These are phyloP conservation scores for Lizonia empirigonia DNA, from an alignment of 2,329 filamentous ascomycete species.

Conservation along the genomic window DNA sequence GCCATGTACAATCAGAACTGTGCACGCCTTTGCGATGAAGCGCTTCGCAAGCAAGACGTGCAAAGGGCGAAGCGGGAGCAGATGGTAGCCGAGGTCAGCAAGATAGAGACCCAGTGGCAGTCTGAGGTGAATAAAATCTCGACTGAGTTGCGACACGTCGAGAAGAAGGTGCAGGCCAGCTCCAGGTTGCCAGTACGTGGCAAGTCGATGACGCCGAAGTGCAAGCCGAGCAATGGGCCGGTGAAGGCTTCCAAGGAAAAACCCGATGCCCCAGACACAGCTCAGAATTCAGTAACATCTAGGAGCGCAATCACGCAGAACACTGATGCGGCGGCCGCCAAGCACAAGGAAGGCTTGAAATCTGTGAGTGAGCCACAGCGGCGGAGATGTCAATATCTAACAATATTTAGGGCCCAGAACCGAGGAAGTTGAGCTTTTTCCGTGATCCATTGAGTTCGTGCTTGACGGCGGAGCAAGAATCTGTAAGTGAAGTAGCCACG, in stretches of 20 bases:
- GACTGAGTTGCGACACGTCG: neutral
- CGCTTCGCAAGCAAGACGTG: neutral
- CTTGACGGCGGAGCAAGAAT: neutral
- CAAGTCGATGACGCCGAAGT: neutral
- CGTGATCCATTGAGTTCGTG: neutral
- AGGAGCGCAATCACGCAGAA: neutral
- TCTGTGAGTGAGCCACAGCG: neutral
- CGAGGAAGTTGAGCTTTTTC: neutral
- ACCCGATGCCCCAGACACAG: neutral
- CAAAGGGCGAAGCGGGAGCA: neutral
- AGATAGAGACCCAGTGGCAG: neutral
- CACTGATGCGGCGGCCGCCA: neutral
- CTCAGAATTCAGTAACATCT: neutral
- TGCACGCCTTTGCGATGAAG: neutral
- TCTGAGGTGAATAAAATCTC: neutral
- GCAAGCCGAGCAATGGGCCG: neutral
- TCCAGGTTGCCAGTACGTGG: neutral
- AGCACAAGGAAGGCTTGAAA: neutral
- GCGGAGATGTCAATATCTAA: neutral
- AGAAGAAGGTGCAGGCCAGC: neutral
- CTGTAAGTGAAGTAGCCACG: too few relatives aligned
- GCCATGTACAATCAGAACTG: neutral
- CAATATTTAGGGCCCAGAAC: neutral
- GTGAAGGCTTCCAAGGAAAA: neutral
- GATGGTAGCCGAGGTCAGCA: neutral